phyloP scores from a whole-genome alignment of 108 stramenopile species.

The Cyclotella choctawhatcheeana region DNA sequence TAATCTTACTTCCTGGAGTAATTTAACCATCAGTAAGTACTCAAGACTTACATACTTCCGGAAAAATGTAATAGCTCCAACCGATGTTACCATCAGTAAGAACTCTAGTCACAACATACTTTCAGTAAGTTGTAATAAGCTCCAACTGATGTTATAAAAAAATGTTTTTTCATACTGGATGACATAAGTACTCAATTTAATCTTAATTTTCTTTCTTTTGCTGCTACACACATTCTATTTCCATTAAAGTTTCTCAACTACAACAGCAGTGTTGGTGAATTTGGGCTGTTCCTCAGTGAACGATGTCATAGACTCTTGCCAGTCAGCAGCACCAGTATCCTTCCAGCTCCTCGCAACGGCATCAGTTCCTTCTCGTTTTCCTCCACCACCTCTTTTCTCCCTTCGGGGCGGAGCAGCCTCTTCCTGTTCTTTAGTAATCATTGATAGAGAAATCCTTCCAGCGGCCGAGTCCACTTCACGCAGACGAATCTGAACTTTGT shows the following conservation, averaged over 20 bases:
- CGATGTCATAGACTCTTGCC: constrained; percentile 73
- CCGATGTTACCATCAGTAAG: too few species aligned
- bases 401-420: constrained; percentile 51
- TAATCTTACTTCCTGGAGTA: too few species aligned
- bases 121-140: too few species aligned
- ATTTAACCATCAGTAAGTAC: too few species aligned
- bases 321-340: constrained; percentile 74
- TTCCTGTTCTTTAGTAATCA: constrained; percentile 86
- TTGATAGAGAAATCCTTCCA: constrained; percentile 78
- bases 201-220: background rate
- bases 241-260: constrained; percentile 55
- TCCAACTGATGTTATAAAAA: too few species aligned
- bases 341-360: constrained; percentile 33
- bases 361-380: constrained; percentile 36
- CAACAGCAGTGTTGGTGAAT: constrained; percentile 74
- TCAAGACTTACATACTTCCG: too few species aligned
- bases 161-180: too few species aligned
- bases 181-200: background rate
- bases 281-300: constrained; percentile 55
- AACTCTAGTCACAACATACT: too few species aligned
- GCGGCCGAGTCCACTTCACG: constrained; percentile 66
- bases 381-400: constrained; percentile 22
- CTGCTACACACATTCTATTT: background rate
- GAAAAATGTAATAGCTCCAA: too few species aligned
- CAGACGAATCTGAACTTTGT: constrained; percentile 85